Conservation (phyloP, 176 grass and related monocot genomes). For the Poa pratensis region DNA sequence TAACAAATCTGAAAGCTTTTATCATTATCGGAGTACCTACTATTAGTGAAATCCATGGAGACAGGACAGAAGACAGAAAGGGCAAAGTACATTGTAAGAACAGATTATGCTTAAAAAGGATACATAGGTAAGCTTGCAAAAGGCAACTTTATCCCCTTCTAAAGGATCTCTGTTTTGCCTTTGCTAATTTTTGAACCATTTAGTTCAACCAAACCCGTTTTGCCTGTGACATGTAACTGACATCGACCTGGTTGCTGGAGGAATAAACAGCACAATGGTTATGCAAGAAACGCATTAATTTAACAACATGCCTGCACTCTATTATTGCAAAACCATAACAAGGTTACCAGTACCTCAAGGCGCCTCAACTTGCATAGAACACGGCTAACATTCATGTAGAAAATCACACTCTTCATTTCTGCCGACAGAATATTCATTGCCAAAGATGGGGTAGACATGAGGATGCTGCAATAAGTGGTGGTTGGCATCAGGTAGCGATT, state of each 20-base stretch:
- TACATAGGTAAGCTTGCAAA: slow-evolving; percentile 72
- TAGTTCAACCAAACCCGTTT: slow-evolving; percentile 55
- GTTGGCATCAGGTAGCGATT: slow-evolving; percentile 25
- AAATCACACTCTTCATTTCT: slow-evolving; percentile 45
- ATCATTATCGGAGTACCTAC: slow-evolving; percentile 14
- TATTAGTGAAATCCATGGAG: slow-evolving; percentile 16
- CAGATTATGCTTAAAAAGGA: slow-evolving; percentile 52
- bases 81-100: not conserved
- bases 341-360: slow-evolving; percentile 52
- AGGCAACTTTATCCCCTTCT: slow-evolving; percentile 73
- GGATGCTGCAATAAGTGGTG: slow-evolving; percentile 52
- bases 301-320: slow-evolving; percentile 18
- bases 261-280: slow-evolving; percentile 28
- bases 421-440: slow-evolving; percentile 44
- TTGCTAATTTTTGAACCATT: slow-evolving; percentile 39
- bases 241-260: slow-evolving; percentile 27
- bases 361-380: slow-evolving; percentile 56
- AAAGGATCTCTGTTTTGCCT: slow-evolving; percentile 43
- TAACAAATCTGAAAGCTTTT: slow-evolving; percentile 28
- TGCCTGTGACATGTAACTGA: slow-evolving; percentile 64
- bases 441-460: slow-evolving; percentile 42
- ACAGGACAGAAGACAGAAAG: not conserved
- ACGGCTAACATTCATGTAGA: slow-evolving; percentile 31
- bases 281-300: slow-evolving; percentile 22
- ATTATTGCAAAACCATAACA: slow-evolving; percentile 28